Evolutionary conservation across 352 stramenopile species (phyloP), one percentile per base, ranked within the genome.

Genomic region (Aphanomyces stellatus): DNA sequence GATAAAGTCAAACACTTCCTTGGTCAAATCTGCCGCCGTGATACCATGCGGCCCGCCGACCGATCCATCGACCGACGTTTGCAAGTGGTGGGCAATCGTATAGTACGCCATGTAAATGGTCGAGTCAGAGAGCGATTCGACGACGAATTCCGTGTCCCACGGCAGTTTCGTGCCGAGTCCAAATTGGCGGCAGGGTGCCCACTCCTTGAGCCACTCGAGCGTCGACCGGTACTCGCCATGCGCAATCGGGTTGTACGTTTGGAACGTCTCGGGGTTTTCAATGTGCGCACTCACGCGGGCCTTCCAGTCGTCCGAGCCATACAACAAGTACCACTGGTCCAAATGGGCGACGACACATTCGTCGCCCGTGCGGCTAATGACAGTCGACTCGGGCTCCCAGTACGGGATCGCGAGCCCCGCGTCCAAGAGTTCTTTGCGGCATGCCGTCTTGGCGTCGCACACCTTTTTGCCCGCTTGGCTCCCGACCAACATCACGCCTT

Each of bases 91-190:
- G 4, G 96, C 92, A 69, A 99, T 99, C 10, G 97, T 99, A 77
- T 99, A 99, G 79, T 99, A 99, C 30, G 98, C 96, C 98, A 99
- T 99, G 85, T 99, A 99, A 70, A 99, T 99, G 19, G 98, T 99
- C 78, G 91, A 99, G 76, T 99, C 98, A 30, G 96, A 99, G 34
- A 99, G 88, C 48, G 91, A 99, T 78, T 99, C 98, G 51, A 99
- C 99, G 22, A 99, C 95, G 75, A 98, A 99, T 69, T 98, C 77
- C 7, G 88, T 84, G 81, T 99, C 98, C 98, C 98, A 99, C 11
- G 98, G 98, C 48, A 99, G 81, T 75, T 93, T 93, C 53, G 86
- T 94, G 48, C 84, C 98, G 17, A 99, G 82, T 37, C 98, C 98
- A 71, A 98, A 98, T 70, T 98, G 94, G 60, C 97, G 88, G 62